These are phyloP conservation scores for Ophioceras dolichostomum DNA, from an alignment of 2,329 filamentous ascomycete genomes.

Conservation along the genomic window DNA sequence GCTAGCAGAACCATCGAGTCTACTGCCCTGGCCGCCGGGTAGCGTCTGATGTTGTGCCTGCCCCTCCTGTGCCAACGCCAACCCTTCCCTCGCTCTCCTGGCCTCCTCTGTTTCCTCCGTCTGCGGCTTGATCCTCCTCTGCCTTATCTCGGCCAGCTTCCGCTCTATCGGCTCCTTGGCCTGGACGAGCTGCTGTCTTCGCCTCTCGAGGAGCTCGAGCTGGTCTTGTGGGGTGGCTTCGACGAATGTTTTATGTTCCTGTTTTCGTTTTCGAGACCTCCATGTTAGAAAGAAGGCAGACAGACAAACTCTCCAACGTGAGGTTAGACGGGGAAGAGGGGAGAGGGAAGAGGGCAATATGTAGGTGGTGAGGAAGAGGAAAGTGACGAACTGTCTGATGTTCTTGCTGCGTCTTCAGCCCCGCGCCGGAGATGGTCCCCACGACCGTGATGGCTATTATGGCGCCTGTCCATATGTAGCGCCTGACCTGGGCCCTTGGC, in stretches of 20 bases:
- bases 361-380: no score
- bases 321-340: no score
- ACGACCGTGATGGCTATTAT: constrained; percentile 16
- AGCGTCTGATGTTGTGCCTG: no score
- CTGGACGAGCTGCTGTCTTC: constrained; percentile 11
- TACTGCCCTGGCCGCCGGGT: no score
- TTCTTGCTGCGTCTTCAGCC: constrained; percentile 17
- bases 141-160: constrained; percentile 18
- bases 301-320: no score
- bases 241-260: constrained; percentile 10
- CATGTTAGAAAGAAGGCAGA: no score
- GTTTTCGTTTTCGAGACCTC: no score
- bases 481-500: not conserved
- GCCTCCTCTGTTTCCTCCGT: not conserved
- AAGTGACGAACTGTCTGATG: constrained; percentile 9
- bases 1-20: no score
- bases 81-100: not conserved
- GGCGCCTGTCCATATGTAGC: constrained; percentile 10
- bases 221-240: constrained; percentile 15
- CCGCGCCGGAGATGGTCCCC: constrained; percentile 19
- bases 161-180: constrained; percentile 14
- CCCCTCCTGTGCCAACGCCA: no score
- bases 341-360: no score
- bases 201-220: constrained; percentile 16
- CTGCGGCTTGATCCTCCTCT: not conserved